A percentile compares a stretch with the other conserved stretches of the same genome.
phyloP scores from a whole-genome alignment of 345 rosid genomes.

The Hibiscus syriacus region DNA sequence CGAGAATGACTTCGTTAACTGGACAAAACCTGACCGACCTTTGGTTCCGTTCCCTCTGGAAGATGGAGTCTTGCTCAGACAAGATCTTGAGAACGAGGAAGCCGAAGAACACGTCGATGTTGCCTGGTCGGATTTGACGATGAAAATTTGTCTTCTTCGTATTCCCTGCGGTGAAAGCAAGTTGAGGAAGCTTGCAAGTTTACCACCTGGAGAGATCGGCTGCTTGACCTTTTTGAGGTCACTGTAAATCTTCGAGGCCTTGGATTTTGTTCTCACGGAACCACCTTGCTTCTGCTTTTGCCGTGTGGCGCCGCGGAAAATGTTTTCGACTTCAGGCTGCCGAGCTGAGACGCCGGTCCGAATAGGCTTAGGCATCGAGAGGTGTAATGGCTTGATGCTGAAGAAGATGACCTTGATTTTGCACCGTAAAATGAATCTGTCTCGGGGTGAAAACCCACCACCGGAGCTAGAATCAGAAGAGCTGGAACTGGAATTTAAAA shows the following conservation, averaged over 20 bases:
- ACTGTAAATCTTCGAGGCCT: constrained; percentile 73
- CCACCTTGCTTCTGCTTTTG: constrained; percentile 40
- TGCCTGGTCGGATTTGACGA: constrained; percentile 17
- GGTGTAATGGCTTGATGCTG: constrained; percentile 21
- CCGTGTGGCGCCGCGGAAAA: not conserved
- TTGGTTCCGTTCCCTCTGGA: constrained; percentile 41
- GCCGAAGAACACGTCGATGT: constrained; percentile 56
- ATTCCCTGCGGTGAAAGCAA: constrained; percentile 55
- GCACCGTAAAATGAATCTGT: constrained; percentile 45
- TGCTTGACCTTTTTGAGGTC: constrained; percentile 80
- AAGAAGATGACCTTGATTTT: constrained; percentile 22
- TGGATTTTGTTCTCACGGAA: constrained; percentile 53
- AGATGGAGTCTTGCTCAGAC: constrained; percentile 61
- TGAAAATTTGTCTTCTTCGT: constrained; percentile 36
- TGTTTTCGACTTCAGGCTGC: constrained; percentile 15
- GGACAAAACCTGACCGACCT: constrained; percentile 74
- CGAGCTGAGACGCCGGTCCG: constrained; percentile 32
- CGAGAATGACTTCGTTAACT: constrained; percentile 66
- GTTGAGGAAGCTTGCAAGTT: constrained; percentile 68
- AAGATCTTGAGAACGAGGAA: constrained; percentile 80
- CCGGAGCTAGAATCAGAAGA: constrained; percentile 52
- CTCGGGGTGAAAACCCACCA: constrained; percentile 61
- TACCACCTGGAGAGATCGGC: constrained; percentile 81
- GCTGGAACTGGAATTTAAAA: constrained; percentile 52
- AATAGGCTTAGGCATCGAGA: constrained; percentile 44